Evolutionary conservation across 306 rosid genomes (phyloP), one percentile per base, ranked within the genome.

Genomic region (Canavalia ensiformis): DNA sequence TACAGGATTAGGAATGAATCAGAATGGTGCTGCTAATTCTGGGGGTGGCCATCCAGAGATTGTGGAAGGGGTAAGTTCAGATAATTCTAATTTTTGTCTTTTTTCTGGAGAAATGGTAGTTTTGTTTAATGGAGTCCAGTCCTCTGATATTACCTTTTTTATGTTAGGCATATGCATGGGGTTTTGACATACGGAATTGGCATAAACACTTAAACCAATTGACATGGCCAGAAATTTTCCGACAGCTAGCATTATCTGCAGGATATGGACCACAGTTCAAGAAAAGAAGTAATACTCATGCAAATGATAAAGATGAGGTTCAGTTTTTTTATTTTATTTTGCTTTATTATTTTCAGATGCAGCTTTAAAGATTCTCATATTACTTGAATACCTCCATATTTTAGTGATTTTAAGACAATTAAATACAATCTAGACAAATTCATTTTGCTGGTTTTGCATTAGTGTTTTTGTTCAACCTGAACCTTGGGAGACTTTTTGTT

Each of bases 11-110:
- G 98, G 98, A 75, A 35, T 80, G 69, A 93, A 88, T 85, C 99
- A 95, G 84, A 87, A 87, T 76, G 94, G 94, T 75, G 90, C 90
- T 77, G 93, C 95, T 81, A 91, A 90, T 81, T 86, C 94, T 66
- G 98, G 97, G 77, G 99, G 98, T 71, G 99, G 99, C 76, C 99
- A 95, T 85, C 97, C 93, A 37, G 93, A 95, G 80, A 93, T 93
- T 85, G 98, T 95, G 67, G 99, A 90, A 89, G 99, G 99, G 90
- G 99, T 93, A 86, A 87, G 50, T 66, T 77, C 31, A 50, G 13
- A 65, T 72, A 34, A 44, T 84, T 66, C 33, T 9, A 64, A 75
- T 3, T 75, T 69, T 11, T 57, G 44, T 6, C 9, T 46, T n/a
- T 77, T 77, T 64, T 29, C 47, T 4, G 52, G 33, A 54, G 62